Evolutionary conservation across 2,329 filamentous ascomycete species (phyloP).

Genomic region (Zelopaecilomyces penicillatus): DNA sequence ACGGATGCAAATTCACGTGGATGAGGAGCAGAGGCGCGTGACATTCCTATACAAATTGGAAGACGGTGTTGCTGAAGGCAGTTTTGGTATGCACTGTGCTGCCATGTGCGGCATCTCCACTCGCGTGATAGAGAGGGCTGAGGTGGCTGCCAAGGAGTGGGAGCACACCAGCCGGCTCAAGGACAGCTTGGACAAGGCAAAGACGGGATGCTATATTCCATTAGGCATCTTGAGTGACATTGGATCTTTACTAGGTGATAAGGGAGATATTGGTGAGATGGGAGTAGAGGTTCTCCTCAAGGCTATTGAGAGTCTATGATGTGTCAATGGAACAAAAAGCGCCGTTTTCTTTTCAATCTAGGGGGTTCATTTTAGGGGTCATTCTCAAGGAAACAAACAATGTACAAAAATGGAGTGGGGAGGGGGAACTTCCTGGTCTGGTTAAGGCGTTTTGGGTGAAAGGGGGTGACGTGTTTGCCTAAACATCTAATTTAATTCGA

Average conservation of each 20-base stretch:
- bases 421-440: no score
- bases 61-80: slow-evolving; percentile 87
- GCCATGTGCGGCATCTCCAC: slow-evolving; percentile 92
- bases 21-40: slow-evolving; percentile 74
- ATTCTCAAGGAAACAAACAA: no score
- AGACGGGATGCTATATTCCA: slow-evolving; percentile 71
- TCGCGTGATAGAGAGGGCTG: slow-evolving; percentile 76
- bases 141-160: slow-evolving; percentile 84
- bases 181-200: slow-evolving; percentile 76
- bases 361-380: background rate
- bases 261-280: slow-evolving; percentile 38
- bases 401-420: no score
- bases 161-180: slow-evolving; percentile 89
- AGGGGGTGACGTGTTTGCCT: no score
- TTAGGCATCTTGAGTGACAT: slow-evolving; percentile 84
- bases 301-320: slow-evolving; percentile 50
- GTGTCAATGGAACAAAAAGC: no score
- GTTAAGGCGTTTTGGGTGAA: no score
- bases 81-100: slow-evolving; percentile 98
- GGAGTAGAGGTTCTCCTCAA: slow-evolving; percentile 51
- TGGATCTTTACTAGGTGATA: slow-evolving; percentile 61
- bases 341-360: background rate
- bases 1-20: slow-evolving; percentile 92
- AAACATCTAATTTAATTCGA: no score
- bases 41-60: slow-evolving; percentile 95